Conservation (phyloP, 2,329 filamentous ascomycete genomes). For the Alternaria viburni region DNA sequence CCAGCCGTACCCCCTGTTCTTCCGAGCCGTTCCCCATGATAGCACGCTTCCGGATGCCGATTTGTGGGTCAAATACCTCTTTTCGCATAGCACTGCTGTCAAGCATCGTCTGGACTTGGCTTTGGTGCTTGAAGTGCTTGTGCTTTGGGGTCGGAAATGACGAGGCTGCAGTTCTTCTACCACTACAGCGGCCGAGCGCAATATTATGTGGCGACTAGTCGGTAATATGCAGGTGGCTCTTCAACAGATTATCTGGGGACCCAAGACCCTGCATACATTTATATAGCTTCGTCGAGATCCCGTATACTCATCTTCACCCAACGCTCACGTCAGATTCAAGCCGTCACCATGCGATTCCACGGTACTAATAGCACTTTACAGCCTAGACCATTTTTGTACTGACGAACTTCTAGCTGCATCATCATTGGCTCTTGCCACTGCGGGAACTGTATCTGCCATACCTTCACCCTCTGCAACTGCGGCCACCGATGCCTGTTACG, state of each 20-base stretch:
- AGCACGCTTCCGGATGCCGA: neutral
- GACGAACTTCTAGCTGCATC: conserved; percentile 6
- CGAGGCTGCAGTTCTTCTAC: neutral
- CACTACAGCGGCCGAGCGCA: neutral
- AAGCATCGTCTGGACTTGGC: conserved; percentile 26
- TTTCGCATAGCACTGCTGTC: neutral
- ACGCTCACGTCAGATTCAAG: neutral
- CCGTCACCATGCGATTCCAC: neutral
- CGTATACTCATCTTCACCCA: neutral
- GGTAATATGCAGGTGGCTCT: conserved; percentile 4
- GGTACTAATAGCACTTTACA: neutral
- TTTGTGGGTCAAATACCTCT: neutral
- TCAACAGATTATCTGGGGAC: neutral
- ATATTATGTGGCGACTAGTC: neutral
- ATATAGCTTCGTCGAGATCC: neutral
- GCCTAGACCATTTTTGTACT: neutral
- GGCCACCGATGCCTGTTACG: conserved; percentile 20
- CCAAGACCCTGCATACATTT: neutral
- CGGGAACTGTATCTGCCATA: conserved; percentile 7
- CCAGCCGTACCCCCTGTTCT: neutral
- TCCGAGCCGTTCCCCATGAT: neutral
- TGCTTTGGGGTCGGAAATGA: conserved; percentile 6
- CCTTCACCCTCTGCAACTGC: neutral
- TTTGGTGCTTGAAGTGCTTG: conserved; percentile 27
- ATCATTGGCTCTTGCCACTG: conserved; percentile 13